These are phyloP conservation scores for Phaeosphaeria sp. DNA, from an alignment of 2,329 filamentous ascomycete genomes.

Conservation along the genomic window DNA sequence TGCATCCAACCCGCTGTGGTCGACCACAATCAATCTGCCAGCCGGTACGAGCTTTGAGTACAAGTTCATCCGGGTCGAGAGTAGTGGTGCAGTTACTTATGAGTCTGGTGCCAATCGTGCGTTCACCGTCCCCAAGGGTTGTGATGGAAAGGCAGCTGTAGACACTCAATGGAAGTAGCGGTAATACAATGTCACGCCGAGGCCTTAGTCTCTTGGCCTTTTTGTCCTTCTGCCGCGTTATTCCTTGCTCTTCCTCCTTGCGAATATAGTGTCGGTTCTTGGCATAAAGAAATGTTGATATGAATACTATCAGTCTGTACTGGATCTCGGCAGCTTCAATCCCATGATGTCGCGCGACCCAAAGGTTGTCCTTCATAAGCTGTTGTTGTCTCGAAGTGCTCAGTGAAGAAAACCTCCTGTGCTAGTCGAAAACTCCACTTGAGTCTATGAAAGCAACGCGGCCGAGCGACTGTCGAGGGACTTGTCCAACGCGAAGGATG, in stretches of 20 bases:
- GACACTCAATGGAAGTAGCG: conserved; percentile 32
- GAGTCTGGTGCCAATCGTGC: conserved; percentile 53
- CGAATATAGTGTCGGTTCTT: neutral
- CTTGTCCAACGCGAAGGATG: neutral
- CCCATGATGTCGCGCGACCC: too few species aligned
- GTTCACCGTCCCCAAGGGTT: conserved; percentile 41
- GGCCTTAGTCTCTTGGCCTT: neutral
- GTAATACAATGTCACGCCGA: neutral
- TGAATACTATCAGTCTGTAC: too few species aligned
- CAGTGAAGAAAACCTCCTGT: too few species aligned
- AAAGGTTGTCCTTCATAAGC: too few species aligned
- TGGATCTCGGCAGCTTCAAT: too few species aligned
- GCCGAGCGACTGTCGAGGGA: neutral
- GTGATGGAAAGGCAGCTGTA: conserved; percentile 23
- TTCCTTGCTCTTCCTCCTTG: neutral
- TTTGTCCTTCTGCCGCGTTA: neutral
- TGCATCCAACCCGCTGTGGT: conserved; percentile 54
- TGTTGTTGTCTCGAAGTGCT: too few species aligned
- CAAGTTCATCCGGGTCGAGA: conserved; percentile 55
- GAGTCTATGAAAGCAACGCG: too few species aligned
- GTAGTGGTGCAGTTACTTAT: conserved; percentile 54
- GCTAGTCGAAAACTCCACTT: too few species aligned
- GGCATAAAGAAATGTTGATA: too few species aligned
- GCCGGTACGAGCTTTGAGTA: conserved; percentile 55
- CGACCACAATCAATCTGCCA: conserved; percentile 48